Conservation (phyloP, 768 basidiomycete species). For the Coprinellus micaceus region DNA sequence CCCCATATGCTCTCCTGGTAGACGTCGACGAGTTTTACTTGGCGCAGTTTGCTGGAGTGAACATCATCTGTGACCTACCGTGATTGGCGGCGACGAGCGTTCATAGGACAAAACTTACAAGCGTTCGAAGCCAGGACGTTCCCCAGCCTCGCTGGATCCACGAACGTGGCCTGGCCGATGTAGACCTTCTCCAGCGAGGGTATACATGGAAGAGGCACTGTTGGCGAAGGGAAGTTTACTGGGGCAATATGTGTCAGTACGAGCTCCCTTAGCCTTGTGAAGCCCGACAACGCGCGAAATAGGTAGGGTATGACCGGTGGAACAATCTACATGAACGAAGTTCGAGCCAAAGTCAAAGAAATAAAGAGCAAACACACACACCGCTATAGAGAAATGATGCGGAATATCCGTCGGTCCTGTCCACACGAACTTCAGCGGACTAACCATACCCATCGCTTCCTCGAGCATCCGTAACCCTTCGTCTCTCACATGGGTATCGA, state of each 20-base stretch:
- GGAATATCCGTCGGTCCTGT: conserved; percentile 54
- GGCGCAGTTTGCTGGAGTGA: conserved; percentile 25
- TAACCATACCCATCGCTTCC: conserved; percentile 26
- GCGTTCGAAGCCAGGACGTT: neutral
- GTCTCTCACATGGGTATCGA: conserved; percentile 25
- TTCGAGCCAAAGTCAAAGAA: neutral
- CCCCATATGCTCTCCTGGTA: conserved; percentile 61
- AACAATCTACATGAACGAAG: conserved; percentile 35
- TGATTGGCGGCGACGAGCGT: no score
- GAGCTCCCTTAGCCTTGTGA: conserved; percentile 43
- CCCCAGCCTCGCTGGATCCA: conserved; percentile 38
- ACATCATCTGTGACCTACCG: no score
- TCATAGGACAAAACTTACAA: no score
- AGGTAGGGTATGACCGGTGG: conserved; percentile 34
- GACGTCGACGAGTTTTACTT: conserved; percentile 47
- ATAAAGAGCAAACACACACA: conserved; percentile 25
- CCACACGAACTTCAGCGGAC: conserved; percentile 51
- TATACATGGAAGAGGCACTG: conserved; percentile 25
- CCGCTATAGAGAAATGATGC: conserved; percentile 61
- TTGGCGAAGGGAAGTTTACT: conserved; percentile 19
- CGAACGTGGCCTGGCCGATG: conserved; percentile 47
- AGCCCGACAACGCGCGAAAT: conserved; percentile 37
- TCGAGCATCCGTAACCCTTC: conserved; percentile 20
- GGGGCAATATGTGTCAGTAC: conserved; percentile 37
- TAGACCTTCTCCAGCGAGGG: conserved; percentile 40